Percentiles rank a stretch among this genome's conserved stretches.
phyloP scores from a whole-genome alignment of 345 rosid genomes.

The Alliaria petiolata region DNA sequence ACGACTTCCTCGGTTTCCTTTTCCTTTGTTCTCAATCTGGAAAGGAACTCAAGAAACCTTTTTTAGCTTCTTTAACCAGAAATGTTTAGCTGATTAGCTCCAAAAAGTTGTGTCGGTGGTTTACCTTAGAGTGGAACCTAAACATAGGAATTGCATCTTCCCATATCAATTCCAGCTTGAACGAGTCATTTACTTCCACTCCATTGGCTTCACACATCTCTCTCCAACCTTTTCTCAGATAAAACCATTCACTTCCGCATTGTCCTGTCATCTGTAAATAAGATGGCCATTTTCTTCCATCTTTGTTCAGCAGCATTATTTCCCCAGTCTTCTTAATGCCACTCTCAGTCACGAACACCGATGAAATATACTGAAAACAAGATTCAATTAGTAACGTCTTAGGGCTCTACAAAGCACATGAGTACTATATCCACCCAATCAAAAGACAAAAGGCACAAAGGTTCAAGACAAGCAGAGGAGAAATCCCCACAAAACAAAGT shows the following conservation, averaged over 20 bases:
- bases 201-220: constrained; percentile 31
- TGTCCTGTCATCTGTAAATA: constrained; percentile 7
- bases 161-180: constrained; percentile 11
- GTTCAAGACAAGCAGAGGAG: background rate
- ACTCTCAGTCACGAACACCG: constrained; percentile 6
- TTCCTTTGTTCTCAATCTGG: constrained; percentile 2
- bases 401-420: background rate
- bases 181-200: constrained; percentile 18
- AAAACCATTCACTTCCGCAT: constrained; percentile 8
- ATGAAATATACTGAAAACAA: constrained; percentile 24
- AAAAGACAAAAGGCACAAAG: background rate
- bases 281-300: constrained; percentile 27
- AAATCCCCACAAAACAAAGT: background rate
- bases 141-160: constrained; percentile 10
- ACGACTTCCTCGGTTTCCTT: background rate
- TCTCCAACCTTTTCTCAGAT: constrained; percentile 31
- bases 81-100: background rate
- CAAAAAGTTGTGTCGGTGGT: background rate
- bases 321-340: constrained; percentile 7
- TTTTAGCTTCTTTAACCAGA: background rate
- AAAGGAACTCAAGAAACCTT: background rate
- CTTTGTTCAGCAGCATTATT: constrained; percentile 15
- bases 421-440: background rate
- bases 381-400: background rate
- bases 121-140: constrained; percentile 28